phyloP scores from a whole-genome alignment of 208 protist genomes.

The Sergeia podlipaevii region DNA sequence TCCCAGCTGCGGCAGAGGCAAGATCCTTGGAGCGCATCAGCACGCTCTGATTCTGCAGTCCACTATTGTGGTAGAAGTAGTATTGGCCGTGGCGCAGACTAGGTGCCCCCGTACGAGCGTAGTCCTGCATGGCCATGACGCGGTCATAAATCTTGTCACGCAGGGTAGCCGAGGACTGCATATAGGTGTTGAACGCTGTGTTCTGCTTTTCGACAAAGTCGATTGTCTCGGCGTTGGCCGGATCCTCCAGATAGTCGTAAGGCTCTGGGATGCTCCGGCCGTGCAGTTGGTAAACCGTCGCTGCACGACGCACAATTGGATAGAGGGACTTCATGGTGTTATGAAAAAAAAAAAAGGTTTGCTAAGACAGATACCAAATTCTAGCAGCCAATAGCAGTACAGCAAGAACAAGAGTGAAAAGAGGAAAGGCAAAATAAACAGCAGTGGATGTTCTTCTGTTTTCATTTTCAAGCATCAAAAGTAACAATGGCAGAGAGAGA shows the following conservation, averaged over 20 bases:
- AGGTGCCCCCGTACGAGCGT: constrained; percentile 67
- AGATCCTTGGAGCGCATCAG: constrained; percentile 48
- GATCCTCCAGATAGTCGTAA: constrained; percentile 94
- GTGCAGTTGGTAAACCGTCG: constrained; percentile 67
- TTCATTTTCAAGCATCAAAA: too few species aligned
- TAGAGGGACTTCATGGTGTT: constrained; percentile 36
- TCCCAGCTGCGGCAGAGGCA: constrained; percentile 7
- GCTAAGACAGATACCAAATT: too few species aligned
- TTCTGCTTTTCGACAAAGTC: constrained; percentile 89
- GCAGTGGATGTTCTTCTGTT: too few species aligned
- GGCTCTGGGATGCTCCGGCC: constrained; percentile 74
- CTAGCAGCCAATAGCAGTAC: too few species aligned
- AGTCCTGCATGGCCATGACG: constrained; percentile 67
- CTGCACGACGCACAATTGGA: constrained; percentile 50
- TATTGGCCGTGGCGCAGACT: constrained; percentile 57
- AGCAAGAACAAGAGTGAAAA: constrained; percentile 2
- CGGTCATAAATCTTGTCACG: constrained; percentile 54
- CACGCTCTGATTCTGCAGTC: constrained; percentile 90
- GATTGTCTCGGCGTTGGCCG: constrained; percentile 79
- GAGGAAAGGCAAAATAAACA: too few species aligned
- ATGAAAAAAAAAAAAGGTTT: neutral
- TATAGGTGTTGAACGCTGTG: constrained; percentile 52
- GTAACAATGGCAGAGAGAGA: too few species aligned
- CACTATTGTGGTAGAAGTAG: constrained; percentile 91
- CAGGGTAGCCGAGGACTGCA: constrained; percentile 41